Evolutionary conservation across 768 basidiomycete species (phyloP), one percentile per base, ranked within the genome.

Genomic region (Leucosporidium yakuticum): DNA sequence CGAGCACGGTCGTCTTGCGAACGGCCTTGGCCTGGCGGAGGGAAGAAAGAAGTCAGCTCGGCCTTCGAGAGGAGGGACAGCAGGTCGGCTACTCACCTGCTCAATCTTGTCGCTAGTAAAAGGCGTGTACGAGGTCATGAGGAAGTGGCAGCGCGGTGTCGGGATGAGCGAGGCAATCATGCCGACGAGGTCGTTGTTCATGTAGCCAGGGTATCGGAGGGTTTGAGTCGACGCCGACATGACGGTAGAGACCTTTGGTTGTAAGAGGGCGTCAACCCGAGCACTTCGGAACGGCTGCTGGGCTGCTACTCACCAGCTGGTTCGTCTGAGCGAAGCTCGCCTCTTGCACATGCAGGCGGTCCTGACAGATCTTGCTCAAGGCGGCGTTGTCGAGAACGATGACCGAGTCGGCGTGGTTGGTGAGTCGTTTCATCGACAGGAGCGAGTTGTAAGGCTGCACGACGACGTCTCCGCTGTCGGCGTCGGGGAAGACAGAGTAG

Each of bases 171-270:
- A 92, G 9, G 95, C 93, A 64, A 98, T 88, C 70, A 99, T 94
- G 32, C 94, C 91, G 72, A 97, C 94, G 48, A 98, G 85, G 76
- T 99, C 95, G 75, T 97, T 99, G 82, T 98, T 97, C 94, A 97
- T 98, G 79, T 97, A 97, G 60, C 92, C 91, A 0, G 95, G 95
- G 80, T 96, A 99, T 75, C 95, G 86, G 31, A 99, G 84, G 20
- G 95, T 98, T 76, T 94, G 91, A 0, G 95, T 99, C 70, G 91
- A 94, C 17, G 94, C 95, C 15, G 95, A 89, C 86, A 99, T 97
- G 51, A 98, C 95, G 0, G 96, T 98, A 5, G 96, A 88, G 1
- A 92, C 90, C 94, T 97, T 63, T 60, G 60, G 9, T 20, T n/a
- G 2, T 21, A 21, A 29, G 25, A 53, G 23, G 23, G 23, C 57